Base-by-base conservation (phyloP, 139 green algal genomes). In the Haematococcus lacustris region DNA sequence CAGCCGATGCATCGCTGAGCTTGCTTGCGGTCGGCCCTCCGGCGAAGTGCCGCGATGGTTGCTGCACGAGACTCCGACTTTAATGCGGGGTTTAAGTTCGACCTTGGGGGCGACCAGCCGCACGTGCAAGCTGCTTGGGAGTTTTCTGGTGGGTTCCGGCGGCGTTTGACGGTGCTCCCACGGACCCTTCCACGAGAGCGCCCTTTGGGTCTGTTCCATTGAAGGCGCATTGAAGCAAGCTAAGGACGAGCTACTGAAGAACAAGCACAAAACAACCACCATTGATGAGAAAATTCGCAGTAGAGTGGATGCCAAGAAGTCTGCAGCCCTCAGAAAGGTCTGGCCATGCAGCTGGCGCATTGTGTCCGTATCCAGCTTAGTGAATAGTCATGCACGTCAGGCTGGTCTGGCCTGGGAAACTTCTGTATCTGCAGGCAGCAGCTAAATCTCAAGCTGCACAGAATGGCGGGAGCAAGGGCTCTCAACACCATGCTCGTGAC, bases 121-220 rank as follows among this genome's bases (percentile, higher is more conserved):
- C 53, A 21, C 17, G 33, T 68, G 2, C 89, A 94, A 70, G 78
- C 89, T 2, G 82, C 91, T 38, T 96, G 90, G 90, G 89, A 94
- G 51, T 88, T 94, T 66, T 61, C 72, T 77, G 85, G 90, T 91
- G 33, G 35, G 6, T 6, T 50, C n/a, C 21, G 50, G 51, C 33
- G 33, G 39, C 6, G 38, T 3, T 37, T 40, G 7, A 59, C 17
- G 25, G 4, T 72, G 67, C 67, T 32, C 32, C 3, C 3, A 17
- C 38, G 38, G 4, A 21, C 9, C 43, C 43, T 73, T 63, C 9
- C 3, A n/a, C 38, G 17, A 33, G 17, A 34, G 13, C 51, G 38
- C 34, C 39, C 38, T 51, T 38, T 51, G 33, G 21, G 30, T 6
- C 67, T 50, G 26, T 53, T 17, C 21, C 25, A 21, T 35, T 32